Conservation (phyloP, 2,329 filamentous ascomycete species). For the Phaeosphaeria sp. region DNA sequence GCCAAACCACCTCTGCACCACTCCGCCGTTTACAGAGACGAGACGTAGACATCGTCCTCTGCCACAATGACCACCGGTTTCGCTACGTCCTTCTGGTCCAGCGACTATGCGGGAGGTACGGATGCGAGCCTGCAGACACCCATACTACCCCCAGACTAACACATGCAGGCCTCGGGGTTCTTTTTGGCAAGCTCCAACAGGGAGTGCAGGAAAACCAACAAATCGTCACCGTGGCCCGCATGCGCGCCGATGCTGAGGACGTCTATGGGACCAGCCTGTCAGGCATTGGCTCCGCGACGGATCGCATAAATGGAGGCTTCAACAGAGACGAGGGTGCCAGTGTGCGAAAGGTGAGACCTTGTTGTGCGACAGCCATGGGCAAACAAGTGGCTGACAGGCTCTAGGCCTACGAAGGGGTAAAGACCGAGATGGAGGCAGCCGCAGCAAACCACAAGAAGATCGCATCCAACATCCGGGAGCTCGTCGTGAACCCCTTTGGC, state of each 20-base stretch:
- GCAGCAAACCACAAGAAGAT: conserved; percentile 93
- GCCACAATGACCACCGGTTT: conserved; percentile 63
- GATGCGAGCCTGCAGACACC: conserved; percentile 49
- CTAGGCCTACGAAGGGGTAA: conserved; percentile 92
- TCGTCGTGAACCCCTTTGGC: conserved; percentile 92
- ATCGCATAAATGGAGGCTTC: conserved; percentile 85
- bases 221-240: conserved; percentile 84
- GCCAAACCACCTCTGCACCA: not conserved
- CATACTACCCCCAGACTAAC: conserved; percentile 28
- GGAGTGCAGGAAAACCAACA: conserved; percentile 95
- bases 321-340: conserved; percentile 92
- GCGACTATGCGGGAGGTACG: conserved; percentile 93
- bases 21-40: conserved; percentile 2
- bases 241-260: conserved; percentile 96
- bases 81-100: conserved; percentile 96
- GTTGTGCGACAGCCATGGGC: not conserved
- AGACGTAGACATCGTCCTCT: conserved; percentile 6
- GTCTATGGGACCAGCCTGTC: conserved; percentile 79
- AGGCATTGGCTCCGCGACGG: conserved; percentile 81
- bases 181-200: conserved; percentile 97
- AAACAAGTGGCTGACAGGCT: conserved; percentile 24
- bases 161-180: conserved; percentile 77
- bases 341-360: conserved; percentile 79
- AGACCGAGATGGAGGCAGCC: conserved; percentile 89
- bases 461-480: conserved; percentile 91